Base-by-base conservation (phyloP, 2,329 filamentous ascomycete species). In the Alternaria triticina region DNA sequence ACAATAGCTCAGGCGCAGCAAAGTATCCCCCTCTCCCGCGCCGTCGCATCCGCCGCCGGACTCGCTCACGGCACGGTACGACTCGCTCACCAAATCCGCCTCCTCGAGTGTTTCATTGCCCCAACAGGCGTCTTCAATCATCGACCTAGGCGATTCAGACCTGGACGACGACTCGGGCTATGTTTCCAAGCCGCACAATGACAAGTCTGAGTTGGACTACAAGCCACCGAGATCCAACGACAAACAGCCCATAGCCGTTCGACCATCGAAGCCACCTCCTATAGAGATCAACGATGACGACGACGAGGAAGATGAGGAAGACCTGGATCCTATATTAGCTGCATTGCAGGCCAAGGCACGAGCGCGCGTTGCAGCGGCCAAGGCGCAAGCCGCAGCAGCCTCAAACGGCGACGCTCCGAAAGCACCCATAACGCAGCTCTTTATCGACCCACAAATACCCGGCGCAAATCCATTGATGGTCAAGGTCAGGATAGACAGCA, bases 391-490 rank as follows among this genome's bases (percentile, higher is more conserved):
- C 25, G 52, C 59, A 28, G 50, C 59, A 7, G 44, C 57, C 23
- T 49, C 62, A 45, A 58, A 57, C 17, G 59, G 65, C 13, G 54
- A 62, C 10, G 9, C 54, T 4, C 47, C 54, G 4, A 69, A 67
- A 54, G 64, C 69, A 4, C 68, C 73, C 1, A 72, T 86, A 12
- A 84, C 92, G 44, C 82, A 87, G 59, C 86, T 95, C 23, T 82
- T 94, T 30, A 87, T 97, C 66, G 86, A 85, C 0, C 92, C 94
- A 0, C 80, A 83, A 3, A 85, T 97, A 6, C 83, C 86, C 1
- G 83, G 84, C 47, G 87, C 91, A 0, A 86, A 82, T 23, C 80
- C 87, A 9, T 75, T 93, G 28, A 82, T 92, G 40, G 85, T 92
- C 55, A 89, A 86, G 54, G 87, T 91, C 43, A 88, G 88, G 70